Conservation (phyloP, 352 stramenopile genomes). For the Pythium grandisporangium region DNA sequence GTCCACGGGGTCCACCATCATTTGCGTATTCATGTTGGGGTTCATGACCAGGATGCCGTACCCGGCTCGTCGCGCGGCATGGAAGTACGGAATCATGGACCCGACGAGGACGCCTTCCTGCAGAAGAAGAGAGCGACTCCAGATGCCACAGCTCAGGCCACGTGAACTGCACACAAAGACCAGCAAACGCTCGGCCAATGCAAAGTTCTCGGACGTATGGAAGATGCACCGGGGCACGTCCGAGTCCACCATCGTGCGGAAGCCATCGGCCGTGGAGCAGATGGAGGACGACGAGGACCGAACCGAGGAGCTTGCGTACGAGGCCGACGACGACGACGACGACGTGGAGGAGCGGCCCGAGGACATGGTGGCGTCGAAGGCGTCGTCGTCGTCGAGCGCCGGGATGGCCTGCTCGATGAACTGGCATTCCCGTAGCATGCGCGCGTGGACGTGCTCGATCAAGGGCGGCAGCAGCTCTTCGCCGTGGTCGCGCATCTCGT, state of each 20-base stretch:
- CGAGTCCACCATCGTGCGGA: constrained; percentile 77
- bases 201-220: constrained; percentile 71
- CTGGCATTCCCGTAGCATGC: constrained; percentile 73
- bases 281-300: constrained; percentile 72
- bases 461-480: constrained; percentile 60
- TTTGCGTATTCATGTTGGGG: constrained; percentile 86
- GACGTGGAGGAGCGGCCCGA: constrained; percentile 9
- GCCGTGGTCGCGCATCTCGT: constrained; percentile 56
- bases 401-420: constrained; percentile 78
- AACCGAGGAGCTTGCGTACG: constrained; percentile 29
- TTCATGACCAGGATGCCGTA: constrained; percentile 87
- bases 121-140: constrained; percentile 75
- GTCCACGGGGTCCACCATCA: constrained; percentile 53
- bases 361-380: constrained; percentile 20
- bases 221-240: constrained; percentile 75
- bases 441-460: constrained; percentile 65
- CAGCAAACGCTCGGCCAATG: constrained; percentile 61
- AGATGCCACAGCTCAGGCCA: constrained; percentile 80
- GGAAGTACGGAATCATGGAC: constrained; percentile 85
- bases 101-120: constrained; percentile 84
- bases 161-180: constrained; percentile 80
- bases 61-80: constrained; percentile 53
- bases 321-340: constrained; percentile 20
- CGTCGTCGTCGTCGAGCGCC: constrained; percentile 47
- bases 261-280: constrained; percentile 70